Base-by-base conservation (phyloP, 192 early-diverging fungal genomes). In the Linnemannia zychae region DNA sequence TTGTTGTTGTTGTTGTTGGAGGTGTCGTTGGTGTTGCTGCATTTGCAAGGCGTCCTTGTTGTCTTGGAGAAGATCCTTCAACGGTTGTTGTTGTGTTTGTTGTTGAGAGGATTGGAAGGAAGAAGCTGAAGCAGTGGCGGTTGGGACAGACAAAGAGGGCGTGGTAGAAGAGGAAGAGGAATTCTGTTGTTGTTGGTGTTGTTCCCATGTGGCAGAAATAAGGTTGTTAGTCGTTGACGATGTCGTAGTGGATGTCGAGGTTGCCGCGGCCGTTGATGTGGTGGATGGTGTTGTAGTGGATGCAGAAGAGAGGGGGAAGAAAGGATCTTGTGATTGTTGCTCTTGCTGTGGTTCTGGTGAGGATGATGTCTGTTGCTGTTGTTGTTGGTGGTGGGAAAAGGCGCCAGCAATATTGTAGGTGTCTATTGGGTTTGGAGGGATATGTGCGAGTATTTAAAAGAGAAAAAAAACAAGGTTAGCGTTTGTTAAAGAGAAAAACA, bases 1-100 rank as follows among this genome's bases (percentile, higher is more conserved):
- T 73, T 79, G 78, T 34, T 84, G 82, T 4, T 73, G 75, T 18
- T 77, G 75, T 49, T 83, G 74, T 50, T 74, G 80, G 28, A 72
- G 80, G 5, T 76, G 72, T 38, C 74, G 81, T 49, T 83, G 81
- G 16, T 74, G 77, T 18, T 85, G 77, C 33, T 74, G 70, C 33
- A 71, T 69, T 22, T 77, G 74, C 65, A 67, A 34, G 17, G 65
- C 31, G 6, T 76, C 40, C n/a, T 49, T 33, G n/a, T 66, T 67
- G 28, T 77, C 73, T 53, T 37, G 77, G 72, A 18, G 81, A 79
- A 46, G 88, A 81, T 28, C 75, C 84, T 22, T 75, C 79, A 38
- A 81, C 65, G 34, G 67, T 78, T 28, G 73, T 67, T 16, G 67
- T 72, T 36, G 82, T 48, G 33, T 49, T 46, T 24, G 80, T 82